Evolutionary conservation across 768 basidiomycete species (phyloP).

Genomic region (Baorangia bicolor): DNA sequence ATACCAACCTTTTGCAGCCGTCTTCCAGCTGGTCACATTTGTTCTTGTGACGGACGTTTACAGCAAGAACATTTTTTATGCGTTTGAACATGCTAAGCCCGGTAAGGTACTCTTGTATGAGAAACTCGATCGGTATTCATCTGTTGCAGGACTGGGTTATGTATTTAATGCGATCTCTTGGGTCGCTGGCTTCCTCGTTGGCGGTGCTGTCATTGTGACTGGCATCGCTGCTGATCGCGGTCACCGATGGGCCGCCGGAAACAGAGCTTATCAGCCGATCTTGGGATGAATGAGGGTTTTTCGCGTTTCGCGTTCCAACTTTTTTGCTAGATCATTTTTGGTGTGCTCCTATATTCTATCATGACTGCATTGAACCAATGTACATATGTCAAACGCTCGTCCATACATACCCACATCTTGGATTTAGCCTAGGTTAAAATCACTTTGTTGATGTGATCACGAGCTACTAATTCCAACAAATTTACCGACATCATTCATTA

Average conservation of each 20-base stretch:
- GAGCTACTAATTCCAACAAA: neutral
- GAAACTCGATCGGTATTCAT: neutral
- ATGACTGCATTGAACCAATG: neutral
- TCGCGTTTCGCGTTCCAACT: neutral
- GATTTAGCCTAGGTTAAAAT: neutral
- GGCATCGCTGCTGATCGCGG: conserved; percentile 51
- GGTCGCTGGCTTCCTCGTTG: conserved; percentile 53
- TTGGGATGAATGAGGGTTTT: conserved; percentile 12
- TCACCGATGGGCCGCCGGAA: conserved; percentile 75
- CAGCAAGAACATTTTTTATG: conserved; percentile 41
- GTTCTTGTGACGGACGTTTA: conserved; percentile 63
- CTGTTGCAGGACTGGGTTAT: conserved; percentile 55
- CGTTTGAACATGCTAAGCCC: conserved; percentile 57
- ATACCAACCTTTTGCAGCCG: conserved; percentile 36
- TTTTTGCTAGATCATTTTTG: neutral
- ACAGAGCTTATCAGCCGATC: conserved; percentile 55
- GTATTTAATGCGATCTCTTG: conserved; percentile 60
- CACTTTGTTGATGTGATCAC: neutral
- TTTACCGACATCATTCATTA: neutral
- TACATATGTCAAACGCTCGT: neutral
- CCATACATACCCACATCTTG: conserved; percentile 17
- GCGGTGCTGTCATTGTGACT: conserved; percentile 54
- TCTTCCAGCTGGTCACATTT: conserved; percentile 61
- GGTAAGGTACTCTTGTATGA: conserved; percentile 41
- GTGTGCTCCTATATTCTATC: neutral